Conservation (phyloP, 2,329 filamentous ascomycete species). For the Fusarium sublunatum region DNA sequence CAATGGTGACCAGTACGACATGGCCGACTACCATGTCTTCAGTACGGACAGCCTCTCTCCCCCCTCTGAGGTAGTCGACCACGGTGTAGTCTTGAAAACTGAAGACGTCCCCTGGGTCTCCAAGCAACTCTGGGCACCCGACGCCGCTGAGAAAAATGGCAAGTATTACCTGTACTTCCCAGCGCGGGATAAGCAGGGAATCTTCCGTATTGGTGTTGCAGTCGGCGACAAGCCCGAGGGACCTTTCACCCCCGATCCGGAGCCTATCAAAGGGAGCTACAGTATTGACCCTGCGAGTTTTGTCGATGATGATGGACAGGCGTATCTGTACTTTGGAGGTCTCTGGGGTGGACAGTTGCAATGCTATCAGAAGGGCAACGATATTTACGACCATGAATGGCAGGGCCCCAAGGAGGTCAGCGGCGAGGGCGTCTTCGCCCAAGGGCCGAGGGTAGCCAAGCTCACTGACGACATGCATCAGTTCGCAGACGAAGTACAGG, state of each 20-base stretch:
- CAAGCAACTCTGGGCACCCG: conserved; percentile 85
- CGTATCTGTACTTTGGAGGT: conserved; percentile 75
- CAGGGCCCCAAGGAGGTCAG: conserved; percentile 69
- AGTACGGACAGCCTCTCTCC: conserved; percentile 64
- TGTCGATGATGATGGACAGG: conserved; percentile 66
- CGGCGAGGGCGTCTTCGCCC: conserved; percentile 65
- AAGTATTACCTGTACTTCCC: conserved; percentile 84
- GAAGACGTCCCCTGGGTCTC: conserved; percentile 79
- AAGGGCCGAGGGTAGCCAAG: conserved; percentile 74
- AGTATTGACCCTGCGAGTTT: conserved; percentile 82
- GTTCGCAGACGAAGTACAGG: conserved; percentile 66
- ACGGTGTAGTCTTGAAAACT: conserved; percentile 74
- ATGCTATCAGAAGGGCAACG: conserved; percentile 71
- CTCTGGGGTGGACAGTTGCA: conserved; percentile 86
- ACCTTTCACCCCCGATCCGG: conserved; percentile 73
- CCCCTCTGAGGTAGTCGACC: conserved; percentile 73
- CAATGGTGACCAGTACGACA: conserved; percentile 88
- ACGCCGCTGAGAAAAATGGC: conserved; percentile 74
- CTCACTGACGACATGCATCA: conserved; percentile 73
- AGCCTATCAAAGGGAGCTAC: conserved; percentile 75
- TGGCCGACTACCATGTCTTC: conserved; percentile 86
- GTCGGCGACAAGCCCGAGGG: conserved; percentile 72
- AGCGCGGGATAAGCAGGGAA: conserved; percentile 73
- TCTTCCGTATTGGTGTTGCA: conserved; percentile 82
- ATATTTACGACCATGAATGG: conserved; percentile 65